phyloP scores from a whole-genome alignment of 1,284 basidiomycete genomes.

The Pseudozyma pruni region DNA sequence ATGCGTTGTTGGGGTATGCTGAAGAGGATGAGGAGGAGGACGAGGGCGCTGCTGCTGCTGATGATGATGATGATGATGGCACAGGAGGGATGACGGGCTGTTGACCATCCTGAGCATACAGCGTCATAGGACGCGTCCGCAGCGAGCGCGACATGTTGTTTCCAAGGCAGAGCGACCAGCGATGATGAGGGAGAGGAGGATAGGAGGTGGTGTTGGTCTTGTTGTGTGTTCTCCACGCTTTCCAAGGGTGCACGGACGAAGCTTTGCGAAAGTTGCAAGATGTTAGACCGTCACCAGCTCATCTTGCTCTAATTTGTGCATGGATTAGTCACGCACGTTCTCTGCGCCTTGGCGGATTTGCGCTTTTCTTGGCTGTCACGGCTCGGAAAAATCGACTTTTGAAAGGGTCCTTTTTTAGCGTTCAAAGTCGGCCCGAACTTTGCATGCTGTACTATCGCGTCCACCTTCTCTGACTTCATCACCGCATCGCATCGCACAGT shows the following conservation, averaged over 20 bases:
- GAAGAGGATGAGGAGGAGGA: conserved; percentile 5
- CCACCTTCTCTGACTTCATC: no score
- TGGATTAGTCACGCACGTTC: no score
- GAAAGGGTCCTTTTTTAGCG: not conserved
- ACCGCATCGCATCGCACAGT: no score
- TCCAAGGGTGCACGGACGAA: not conserved
- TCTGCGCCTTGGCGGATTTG: no score
- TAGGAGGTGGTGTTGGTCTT: not conserved
- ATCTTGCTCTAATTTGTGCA: no score
- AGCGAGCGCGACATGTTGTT: conserved; percentile 62
- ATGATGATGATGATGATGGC: not conserved
- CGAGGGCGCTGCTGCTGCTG: not conserved
- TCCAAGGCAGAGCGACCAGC: not conserved
- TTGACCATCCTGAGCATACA: conserved; percentile 55
- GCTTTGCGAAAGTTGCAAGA: not conserved
- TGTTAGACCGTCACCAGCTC: no score
- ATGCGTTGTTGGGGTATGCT: conserved; percentile 13
- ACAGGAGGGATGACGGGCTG: conserved; percentile 28
- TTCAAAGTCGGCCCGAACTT: no score
- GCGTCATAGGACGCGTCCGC: conserved; percentile 64
- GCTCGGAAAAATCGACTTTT: not conserved
- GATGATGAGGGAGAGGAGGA: not conserved
- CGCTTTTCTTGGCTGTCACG: not conserved
- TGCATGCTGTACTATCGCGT: no score
- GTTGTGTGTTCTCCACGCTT: not conserved